Conservation (phyloP, 208 protist species). For the Endotrypanum monterogeii region DNA sequence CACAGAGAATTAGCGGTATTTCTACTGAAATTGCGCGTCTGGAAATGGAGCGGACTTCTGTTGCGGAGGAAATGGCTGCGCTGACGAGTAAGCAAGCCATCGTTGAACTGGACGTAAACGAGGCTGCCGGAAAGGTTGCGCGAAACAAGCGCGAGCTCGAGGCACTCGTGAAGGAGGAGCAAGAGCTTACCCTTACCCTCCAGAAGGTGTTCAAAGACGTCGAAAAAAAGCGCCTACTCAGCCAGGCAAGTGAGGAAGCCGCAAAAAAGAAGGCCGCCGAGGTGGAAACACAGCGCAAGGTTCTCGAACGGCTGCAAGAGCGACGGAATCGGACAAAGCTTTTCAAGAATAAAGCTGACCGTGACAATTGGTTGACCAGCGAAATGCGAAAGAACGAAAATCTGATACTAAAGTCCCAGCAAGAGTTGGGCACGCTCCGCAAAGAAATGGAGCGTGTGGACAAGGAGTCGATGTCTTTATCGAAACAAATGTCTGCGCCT, state of each 20-base stretch:
- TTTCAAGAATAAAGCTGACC: conserved; percentile 89
- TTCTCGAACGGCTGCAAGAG: conserved; percentile 83
- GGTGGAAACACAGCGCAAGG: conserved; percentile 46
- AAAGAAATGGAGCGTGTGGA: conserved; percentile 40
- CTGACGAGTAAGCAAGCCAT: conserved; percentile 69
- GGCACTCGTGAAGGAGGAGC: conserved; percentile 57
- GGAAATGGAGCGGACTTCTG: conserved; percentile 47
- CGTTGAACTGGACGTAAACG: conserved; percentile 60
- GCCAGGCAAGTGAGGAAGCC: conserved; percentile 36
- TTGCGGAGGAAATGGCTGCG: conserved; percentile 60
- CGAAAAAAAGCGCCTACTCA: conserved; percentile 34
- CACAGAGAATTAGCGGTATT: conserved; percentile 44
- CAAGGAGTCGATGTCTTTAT: conserved; percentile 14
- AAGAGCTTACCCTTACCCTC: conserved; percentile 51
- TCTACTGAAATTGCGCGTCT: conserved; percentile 45
- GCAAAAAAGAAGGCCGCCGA: conserved; percentile 40
- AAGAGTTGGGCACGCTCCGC: conserved; percentile 44
- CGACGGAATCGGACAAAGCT: conserved; percentile 88
- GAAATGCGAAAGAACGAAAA: conserved; percentile 81
- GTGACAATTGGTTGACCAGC: conserved; percentile 87
- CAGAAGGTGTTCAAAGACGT: conserved; percentile 33
- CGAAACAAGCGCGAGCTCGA: conserved; percentile 51
- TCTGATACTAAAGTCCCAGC: conserved; percentile 43
- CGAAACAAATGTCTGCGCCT: conserved; percentile 7
- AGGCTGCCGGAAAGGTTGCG: conserved; percentile 40